A percentile compares a stretch with the other conserved stretches of the same genome.
Evolutionary conservation across 1,139 yeast genomes (phyloP).

Genomic region (Lodderomyces margitis): DNA sequence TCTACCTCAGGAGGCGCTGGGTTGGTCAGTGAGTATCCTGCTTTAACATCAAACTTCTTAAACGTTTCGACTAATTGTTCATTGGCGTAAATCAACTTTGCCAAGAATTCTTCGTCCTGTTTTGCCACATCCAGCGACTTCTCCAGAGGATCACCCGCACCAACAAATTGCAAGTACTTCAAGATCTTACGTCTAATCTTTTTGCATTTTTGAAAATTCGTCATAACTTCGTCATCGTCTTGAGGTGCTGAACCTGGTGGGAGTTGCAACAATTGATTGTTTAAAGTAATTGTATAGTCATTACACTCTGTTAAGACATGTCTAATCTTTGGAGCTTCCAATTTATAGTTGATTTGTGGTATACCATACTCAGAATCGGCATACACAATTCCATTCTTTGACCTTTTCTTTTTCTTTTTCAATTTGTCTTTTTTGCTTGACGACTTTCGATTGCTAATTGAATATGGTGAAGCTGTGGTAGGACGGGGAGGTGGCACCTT

Average conservation of each 20-base stretch:
- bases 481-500: slow-evolving; percentile 33
- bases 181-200: slow-evolving; percentile 73
- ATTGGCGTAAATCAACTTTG: slow-evolving; percentile 81
- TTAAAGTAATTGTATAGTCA: slow-evolving; percentile 69
- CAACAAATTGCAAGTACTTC: slow-evolving; percentile 77
- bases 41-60: slow-evolving; percentile 56
- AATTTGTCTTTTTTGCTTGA: slow-evolving; percentile 9
- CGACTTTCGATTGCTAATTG: slow-evolving; percentile 2
- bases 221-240: slow-evolving; percentile 58
- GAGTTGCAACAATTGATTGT: slow-evolving; percentile 61
- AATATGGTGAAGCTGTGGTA: slow-evolving; percentile 23
- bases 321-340: slow-evolving; percentile 74
- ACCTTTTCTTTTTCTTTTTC: slow-evolving; percentile 20
- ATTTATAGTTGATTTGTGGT: slow-evolving; percentile 65
- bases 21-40: slow-evolving; percentile 37
- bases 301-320: slow-evolving; percentile 72
- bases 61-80: slow-evolving; percentile 80
- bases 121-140: slow-evolving; percentile 30
- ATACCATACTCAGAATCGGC: slow-evolving; percentile 59
- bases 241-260: slow-evolving; percentile 54
- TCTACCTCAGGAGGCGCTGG: slow-evolving; percentile 39
- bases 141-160: slow-evolving; percentile 42
- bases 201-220: slow-evolving; percentile 72
- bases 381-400: slow-evolving; percentile 29
- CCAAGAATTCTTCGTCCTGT: slow-evolving; percentile 75